Conservation (phyloP, 2,329 filamentous ascomycete species). For the Trichoderma afroharzianum region DNA sequence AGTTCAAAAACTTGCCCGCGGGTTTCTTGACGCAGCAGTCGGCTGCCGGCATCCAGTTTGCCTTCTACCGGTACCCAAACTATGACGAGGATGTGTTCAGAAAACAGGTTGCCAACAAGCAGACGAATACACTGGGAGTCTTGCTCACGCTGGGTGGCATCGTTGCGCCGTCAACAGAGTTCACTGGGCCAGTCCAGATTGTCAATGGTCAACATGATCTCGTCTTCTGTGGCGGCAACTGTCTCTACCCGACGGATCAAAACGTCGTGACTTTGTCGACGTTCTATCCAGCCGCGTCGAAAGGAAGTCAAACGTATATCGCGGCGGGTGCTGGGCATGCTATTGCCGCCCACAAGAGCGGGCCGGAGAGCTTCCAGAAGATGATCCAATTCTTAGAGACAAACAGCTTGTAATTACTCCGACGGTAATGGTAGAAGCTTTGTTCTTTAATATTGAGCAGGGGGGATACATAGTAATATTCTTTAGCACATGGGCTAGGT, state of each 20-base stretch:
- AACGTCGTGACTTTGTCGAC: background rate
- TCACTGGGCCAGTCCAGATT: background rate
- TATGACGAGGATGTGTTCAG: background rate
- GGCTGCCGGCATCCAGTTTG: background rate
- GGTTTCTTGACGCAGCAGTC: conserved; percentile 4
- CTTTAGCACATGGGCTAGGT: too few relatives aligned
- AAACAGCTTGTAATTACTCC: background rate
- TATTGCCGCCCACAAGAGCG: conserved; percentile 1
- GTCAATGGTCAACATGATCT: background rate
- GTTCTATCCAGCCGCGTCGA: background rate
- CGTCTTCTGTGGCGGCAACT: conserved; percentile 7
- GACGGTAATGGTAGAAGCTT: background rate
- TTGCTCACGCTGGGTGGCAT: conserved; percentile 1
- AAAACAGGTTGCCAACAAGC: background rate
- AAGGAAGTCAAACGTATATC: conserved; percentile 1
- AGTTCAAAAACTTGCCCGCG: background rate
- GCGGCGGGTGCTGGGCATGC: background rate
- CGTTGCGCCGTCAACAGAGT: background rate
- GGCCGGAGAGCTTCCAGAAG: background rate
- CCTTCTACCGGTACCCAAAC: conserved; percentile 4
- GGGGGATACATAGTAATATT: background rate
- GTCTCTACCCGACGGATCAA: background rate
- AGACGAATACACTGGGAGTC: conserved; percentile 3
- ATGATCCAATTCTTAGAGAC: background rate
- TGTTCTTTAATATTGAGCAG: background rate